Conservation (phyloP, 768 basidiomycete species). For the Leccinum subtestaceum region DNA sequence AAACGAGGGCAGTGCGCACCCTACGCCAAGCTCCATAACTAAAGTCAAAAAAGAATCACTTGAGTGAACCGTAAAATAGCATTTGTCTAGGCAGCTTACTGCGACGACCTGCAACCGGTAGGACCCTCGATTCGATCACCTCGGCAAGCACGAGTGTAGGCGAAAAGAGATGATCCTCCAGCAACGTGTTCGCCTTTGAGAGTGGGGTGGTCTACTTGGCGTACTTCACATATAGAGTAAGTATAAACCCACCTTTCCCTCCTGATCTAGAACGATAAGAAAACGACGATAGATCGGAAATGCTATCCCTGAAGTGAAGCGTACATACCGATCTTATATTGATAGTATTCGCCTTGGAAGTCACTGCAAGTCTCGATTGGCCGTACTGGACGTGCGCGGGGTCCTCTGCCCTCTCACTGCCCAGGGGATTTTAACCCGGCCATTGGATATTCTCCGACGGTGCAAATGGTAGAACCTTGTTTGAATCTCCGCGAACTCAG, state of each 20-base stretch:
- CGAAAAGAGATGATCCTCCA: slow-evolving; percentile 74
- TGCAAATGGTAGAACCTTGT: neutral
- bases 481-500: slow-evolving; percentile 28
- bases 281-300: neutral
- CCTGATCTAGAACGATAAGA: slow-evolving; percentile 33
- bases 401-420: slow-evolving; percentile 41
- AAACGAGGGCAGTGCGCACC: slow-evolving; percentile 65
- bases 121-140: slow-evolving; percentile 53
- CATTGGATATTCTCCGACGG: too few species aligned
- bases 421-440: slow-evolving; percentile 39
- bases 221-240: slow-evolving; percentile 6
- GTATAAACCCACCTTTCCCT: slow-evolving; percentile 51
- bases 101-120: slow-evolving; percentile 41
- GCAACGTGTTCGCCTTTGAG: slow-evolving; percentile 60
- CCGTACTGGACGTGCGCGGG: slow-evolving; percentile 51
- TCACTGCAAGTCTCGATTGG: slow-evolving; percentile 49
- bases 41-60: neutral
- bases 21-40: slow-evolving; percentile 75
- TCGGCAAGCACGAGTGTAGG: slow-evolving; percentile 67
- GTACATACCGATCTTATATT: neutral
- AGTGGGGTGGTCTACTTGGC: neutral
- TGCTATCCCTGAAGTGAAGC: slow-evolving; percentile 1
- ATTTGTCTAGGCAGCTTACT: slow-evolving; percentile 31
- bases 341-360: slow-evolving; percentile 48
- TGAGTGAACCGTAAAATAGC: neutral